Evolutionary conservation across 1,284 basidiomycete genomes (phyloP).

Genomic region (Ustilago bromivora): DNA sequence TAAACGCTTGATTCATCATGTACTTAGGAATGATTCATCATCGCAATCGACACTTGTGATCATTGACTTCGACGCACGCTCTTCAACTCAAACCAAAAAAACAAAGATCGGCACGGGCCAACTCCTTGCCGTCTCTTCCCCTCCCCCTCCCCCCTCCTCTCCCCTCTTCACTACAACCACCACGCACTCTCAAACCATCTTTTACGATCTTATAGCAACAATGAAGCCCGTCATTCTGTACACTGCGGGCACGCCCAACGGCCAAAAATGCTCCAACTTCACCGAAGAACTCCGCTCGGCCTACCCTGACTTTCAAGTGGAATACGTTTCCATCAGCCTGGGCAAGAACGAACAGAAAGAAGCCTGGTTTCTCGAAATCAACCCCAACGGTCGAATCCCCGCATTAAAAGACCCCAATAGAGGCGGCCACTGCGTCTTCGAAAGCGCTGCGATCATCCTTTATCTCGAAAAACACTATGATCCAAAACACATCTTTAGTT

Average conservation of each 20-base stretch:
- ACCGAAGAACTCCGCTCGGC: conserved; percentile 57
- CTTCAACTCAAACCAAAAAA: background rate
- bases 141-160: background rate
- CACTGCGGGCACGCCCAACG: conserved; percentile 52
- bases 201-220: background rate
- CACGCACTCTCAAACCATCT: background rate
- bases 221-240: conserved; percentile 58
- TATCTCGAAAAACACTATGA: conserved; percentile 63
- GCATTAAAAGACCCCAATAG: conserved; percentile 54
- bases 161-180: background rate
- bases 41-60: too few species aligned
- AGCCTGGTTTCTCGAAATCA: conserved; percentile 59
- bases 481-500: conserved; percentile 55
- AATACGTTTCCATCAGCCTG: conserved; percentile 27
- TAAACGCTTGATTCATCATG: too few species aligned
- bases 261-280: conserved; percentile 50
- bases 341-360: conserved; percentile 60
- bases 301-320: conserved; percentile 48
- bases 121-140: background rate
- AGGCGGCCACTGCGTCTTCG: conserved; percentile 48
- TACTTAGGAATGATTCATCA: too few species aligned
- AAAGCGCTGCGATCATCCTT: conserved; percentile 55
- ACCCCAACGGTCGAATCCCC: conserved; percentile 65
- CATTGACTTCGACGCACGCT: too few species aligned
- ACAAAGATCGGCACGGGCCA: conserved; percentile 24